phyloP scores from a whole-genome alignment of 83 land plant species.

The Thuja plicata region DNA sequence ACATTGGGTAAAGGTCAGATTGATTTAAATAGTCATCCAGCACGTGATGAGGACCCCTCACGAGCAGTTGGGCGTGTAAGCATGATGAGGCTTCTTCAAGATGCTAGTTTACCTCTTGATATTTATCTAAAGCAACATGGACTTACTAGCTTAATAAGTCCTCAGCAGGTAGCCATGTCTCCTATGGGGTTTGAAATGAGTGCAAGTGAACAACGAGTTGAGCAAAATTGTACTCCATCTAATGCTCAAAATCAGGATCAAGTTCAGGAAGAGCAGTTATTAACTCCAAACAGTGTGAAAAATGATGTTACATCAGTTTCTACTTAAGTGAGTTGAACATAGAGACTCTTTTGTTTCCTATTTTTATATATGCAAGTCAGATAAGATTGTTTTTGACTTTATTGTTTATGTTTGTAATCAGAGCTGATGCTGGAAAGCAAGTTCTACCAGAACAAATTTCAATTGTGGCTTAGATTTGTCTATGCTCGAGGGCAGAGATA shows the following conservation, averaged over 20 bases:
- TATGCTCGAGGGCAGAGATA: neutral
- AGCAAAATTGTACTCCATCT: slow-evolving; percentile 2
- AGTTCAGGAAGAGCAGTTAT: slow-evolving; percentile 7
- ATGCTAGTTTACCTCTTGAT: slow-evolving; percentile 39
- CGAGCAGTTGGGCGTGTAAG: slow-evolving; percentile 32
- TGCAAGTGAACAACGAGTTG: slow-evolving; percentile 8
- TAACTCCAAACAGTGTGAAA: slow-evolving; percentile 8
- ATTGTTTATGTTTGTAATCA: neutral
- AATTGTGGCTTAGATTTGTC: neutral
- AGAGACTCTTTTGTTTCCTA: neutral
- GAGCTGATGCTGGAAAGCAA: neutral
- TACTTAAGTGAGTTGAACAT: slow-evolving; percentile 5
- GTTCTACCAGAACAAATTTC: neutral
- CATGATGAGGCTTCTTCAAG: slow-evolving; percentile 43
- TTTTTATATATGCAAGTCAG: neutral
- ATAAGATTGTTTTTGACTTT: neutral
- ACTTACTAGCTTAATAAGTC: slow-evolving; percentile 14
- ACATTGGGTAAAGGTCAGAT: slow-evolving; percentile 49
- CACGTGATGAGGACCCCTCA: slow-evolving; percentile 59
- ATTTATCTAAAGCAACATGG: slow-evolving; percentile 36
- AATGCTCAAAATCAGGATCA: slow-evolving; percentile 8
- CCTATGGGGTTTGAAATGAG: slow-evolving; percentile 10
- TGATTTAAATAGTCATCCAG: slow-evolving; percentile 74
- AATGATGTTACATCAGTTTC: slow-evolving; percentile 14
- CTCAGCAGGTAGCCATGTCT: slow-evolving; percentile 4